Conservation (phyloP, 768 basidiomycete species). For the Tulasnella sp. region DNA sequence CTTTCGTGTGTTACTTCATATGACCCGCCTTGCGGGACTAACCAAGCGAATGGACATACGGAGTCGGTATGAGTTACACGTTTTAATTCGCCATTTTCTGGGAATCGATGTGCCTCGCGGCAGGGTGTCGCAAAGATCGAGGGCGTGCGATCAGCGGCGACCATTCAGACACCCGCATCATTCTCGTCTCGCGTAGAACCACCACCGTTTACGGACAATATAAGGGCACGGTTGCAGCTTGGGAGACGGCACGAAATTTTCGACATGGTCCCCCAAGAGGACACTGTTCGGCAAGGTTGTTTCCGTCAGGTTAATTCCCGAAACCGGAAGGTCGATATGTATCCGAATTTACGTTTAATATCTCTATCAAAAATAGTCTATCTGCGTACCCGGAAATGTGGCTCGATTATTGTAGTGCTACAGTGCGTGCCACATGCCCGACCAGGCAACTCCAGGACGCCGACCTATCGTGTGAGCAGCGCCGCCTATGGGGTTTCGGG, state of each 20-base stretch:
- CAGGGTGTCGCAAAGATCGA: background rate
- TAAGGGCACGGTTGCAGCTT: background rate
- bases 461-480: background rate
- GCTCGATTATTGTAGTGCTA: background rate
- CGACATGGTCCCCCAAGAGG: background rate
- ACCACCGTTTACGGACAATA: background rate
- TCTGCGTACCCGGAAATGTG: background rate
- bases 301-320: constrained; percentile 3
- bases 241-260: background rate
- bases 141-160: background rate
- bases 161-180: background rate
- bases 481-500: background rate
- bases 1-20: background rate
- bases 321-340: background rate
- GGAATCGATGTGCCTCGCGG: background rate
- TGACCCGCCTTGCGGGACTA: background rate
- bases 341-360: background rate
- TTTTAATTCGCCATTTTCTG: background rate
- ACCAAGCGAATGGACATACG: background rate
- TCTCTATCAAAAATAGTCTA: background rate
- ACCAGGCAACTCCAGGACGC: background rate
- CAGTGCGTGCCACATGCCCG: background rate
- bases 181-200: background rate
- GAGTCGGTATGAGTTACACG: background rate
- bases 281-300: background rate